Conservation (phyloP, 2,329 filamentous ascomycete species). For the Beauveria sp. region DNA sequence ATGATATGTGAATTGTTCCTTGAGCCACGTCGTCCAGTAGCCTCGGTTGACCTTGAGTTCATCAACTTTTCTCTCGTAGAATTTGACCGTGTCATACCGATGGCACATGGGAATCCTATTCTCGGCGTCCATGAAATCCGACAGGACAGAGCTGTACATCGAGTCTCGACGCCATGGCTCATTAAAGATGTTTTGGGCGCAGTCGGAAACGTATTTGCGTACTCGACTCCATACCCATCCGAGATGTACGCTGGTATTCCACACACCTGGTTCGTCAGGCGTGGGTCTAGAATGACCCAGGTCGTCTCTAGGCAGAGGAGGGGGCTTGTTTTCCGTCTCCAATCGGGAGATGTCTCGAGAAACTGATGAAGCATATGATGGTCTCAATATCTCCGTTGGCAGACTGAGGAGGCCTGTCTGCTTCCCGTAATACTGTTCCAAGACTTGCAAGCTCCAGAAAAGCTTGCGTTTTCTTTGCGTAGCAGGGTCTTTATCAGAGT, state of each 20-base stretch:
- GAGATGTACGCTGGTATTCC: conserved; percentile 41
- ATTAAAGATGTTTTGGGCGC: conserved; percentile 36
- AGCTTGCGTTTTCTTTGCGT: conserved; percentile 39
- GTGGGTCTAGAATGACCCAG: conserved; percentile 29
- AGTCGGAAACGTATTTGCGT: conserved; percentile 39
- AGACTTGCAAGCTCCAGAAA: conserved; percentile 43
- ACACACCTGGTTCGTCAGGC: conserved; percentile 37
- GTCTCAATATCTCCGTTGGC: conserved; percentile 33
- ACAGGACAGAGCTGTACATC: conserved; percentile 41
- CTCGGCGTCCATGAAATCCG: conserved; percentile 44
- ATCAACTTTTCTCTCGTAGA: conserved; percentile 40
- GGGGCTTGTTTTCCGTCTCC: conserved; percentile 26
- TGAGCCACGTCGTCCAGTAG: conserved; percentile 46
- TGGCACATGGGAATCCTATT: conserved; percentile 41
- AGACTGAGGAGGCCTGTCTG: conserved; percentile 36
- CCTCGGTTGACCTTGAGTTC: conserved; percentile 36
- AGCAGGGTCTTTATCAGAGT: conserved; percentile 26
- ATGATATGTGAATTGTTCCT: conserved; percentile 46
- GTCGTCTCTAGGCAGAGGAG: conserved; percentile 36
- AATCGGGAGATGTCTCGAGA: conserved; percentile 15
- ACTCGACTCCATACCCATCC: conserved; percentile 45
- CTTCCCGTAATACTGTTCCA: conserved; percentile 42
- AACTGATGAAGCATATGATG: conserved; percentile 21
- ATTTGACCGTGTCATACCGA: conserved; percentile 44
- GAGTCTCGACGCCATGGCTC: conserved; percentile 46